phyloP scores from a whole-genome alignment of 148 eudicot genomes.

The Rhododendron molle region DNA sequence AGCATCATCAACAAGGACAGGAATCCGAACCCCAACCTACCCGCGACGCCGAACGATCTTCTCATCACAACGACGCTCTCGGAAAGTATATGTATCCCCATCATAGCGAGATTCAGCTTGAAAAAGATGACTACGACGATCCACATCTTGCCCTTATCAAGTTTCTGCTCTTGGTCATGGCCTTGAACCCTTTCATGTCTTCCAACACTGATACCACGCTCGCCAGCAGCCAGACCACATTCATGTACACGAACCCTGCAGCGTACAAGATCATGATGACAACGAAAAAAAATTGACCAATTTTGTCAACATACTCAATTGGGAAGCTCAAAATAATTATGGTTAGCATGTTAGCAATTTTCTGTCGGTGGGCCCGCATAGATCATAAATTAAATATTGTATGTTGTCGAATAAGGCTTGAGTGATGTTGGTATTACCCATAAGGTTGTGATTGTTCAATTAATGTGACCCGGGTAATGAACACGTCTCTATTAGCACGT shows the following conservation, averaged over 20 bases:
- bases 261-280: not conserved
- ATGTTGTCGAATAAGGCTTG: too few relatives aligned
- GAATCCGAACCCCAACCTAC: slow-evolving; percentile 1
- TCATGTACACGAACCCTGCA: slow-evolving; percentile 16
- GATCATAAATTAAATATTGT: too few relatives aligned
- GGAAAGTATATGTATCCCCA: slow-evolving; percentile 5
- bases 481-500: too few relatives aligned
- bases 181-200: slow-evolving; percentile 17
- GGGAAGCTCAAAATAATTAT: not conserved
- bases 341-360: too few relatives aligned
- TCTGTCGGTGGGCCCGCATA: too few relatives aligned
- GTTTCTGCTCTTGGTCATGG: slow-evolving; percentile 29
- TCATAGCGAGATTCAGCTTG: not conserved
- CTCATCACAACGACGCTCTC: not conserved
- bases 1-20: slow-evolving; percentile 17
- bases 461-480: too few relatives aligned
- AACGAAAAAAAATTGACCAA: not conserved
- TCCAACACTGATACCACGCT: slow-evolving; percentile 28
- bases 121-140: slow-evolving; percentile 9
- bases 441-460: too few relatives aligned
- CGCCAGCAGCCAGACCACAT: slow-evolving; percentile 26
- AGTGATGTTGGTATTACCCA: too few relatives aligned
- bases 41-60: not conserved
- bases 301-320: not conserved
- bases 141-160: slow-evolving; percentile 25